Evolutionary conservation across 345 rosid genomes (phyloP).

Genomic region (Erodium maritimum): DNA sequence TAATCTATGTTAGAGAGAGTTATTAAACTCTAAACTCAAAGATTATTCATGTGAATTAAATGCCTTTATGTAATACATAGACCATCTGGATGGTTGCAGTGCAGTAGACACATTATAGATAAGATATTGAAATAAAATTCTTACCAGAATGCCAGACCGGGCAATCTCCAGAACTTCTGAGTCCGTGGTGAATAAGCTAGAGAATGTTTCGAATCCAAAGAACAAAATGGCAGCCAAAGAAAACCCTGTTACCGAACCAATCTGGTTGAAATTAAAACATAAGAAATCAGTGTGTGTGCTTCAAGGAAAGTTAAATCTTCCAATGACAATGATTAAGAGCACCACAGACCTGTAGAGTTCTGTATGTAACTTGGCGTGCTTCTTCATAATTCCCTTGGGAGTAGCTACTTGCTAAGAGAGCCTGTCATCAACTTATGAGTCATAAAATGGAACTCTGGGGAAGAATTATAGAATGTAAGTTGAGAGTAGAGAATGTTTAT

Average conservation of each 20-base stretch:
- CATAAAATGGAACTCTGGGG: not conserved
- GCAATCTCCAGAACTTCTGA: constrained; percentile 71
- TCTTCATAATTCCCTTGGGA: constrained; percentile 62
- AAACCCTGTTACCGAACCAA: constrained; percentile 68
- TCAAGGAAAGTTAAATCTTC: not conserved
- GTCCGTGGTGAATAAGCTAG: constrained; percentile 63
- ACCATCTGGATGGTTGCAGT: not conserved
- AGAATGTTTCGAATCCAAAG: constrained; percentile 62
- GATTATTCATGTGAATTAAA: not conserved
- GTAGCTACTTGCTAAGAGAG: constrained; percentile 71
- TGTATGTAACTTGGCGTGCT: constrained; percentile 49
- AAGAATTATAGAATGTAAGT: not conserved
- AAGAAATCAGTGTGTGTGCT: constrained; percentile 6
- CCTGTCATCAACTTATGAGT: constrained; percentile 29
- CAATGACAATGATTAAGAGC: constrained; percentile 3
- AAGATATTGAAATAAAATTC: constrained; percentile 5
- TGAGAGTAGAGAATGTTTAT: not conserved
- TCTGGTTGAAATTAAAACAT: constrained; percentile 30
- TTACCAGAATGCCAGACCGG: constrained; percentile 65
- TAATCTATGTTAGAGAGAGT: not conserved
- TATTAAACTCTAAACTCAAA: not conserved
- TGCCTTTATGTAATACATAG: not conserved
- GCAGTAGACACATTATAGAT: not conserved
- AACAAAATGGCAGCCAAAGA: constrained; percentile 53
- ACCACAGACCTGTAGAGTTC: constrained; percentile 49